A percentile compares a stretch with the other conserved stretches of the same genome.
Conservation (phyloP, 1,284 basidiomycete genomes). For the Fomitiporia mediterranea region DNA sequence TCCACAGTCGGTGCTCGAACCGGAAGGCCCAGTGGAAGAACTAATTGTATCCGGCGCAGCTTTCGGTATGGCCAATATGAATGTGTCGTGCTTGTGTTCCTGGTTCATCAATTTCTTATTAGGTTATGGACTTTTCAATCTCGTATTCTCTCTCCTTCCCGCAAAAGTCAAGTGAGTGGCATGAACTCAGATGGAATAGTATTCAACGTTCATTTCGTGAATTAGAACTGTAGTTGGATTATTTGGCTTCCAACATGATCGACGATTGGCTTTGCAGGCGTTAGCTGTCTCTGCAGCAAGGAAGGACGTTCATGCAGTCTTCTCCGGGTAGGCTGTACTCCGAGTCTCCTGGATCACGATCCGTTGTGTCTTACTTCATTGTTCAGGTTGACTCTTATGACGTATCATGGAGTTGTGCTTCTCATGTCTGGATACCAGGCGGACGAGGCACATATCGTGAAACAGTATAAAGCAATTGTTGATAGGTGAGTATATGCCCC, state of each 20-base stretch:
- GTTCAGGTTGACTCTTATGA: constrained; percentile 68
- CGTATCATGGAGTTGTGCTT: constrained; percentile 68
- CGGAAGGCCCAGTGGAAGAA: constrained; percentile 61
- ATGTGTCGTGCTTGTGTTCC: background rate
- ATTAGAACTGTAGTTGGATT: constrained; percentile 64
- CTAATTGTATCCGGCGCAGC: constrained; percentile 68
- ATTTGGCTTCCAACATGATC: constrained; percentile 68
- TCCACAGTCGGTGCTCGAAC: constrained; percentile 23
- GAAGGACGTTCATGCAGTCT: constrained; percentile 66
- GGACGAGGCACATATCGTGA: constrained; percentile 58
- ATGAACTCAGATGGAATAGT: background rate
- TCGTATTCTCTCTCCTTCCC: constrained; percentile 71
- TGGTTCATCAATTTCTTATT: background rate
- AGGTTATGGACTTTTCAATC: constrained; percentile 71
- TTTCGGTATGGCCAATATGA: constrained; percentile 66
- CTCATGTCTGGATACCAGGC: constrained; percentile 70
- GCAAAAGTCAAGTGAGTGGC: constrained; percentile 55
- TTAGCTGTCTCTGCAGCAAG: constrained; percentile 61
- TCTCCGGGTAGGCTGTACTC: constrained; percentile 52
- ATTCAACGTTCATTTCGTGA: constrained; percentile 1
- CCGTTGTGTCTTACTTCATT: background rate
- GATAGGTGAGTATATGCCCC: constrained; percentile 40
- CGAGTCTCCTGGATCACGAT: constrained; percentile 1
- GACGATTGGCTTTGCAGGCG: constrained; percentile 60
- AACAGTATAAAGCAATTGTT: constrained; percentile 58